Base-by-base conservation (phyloP, 352 stramenopile genomes). In the Thalassiosira oceanica region DNA sequence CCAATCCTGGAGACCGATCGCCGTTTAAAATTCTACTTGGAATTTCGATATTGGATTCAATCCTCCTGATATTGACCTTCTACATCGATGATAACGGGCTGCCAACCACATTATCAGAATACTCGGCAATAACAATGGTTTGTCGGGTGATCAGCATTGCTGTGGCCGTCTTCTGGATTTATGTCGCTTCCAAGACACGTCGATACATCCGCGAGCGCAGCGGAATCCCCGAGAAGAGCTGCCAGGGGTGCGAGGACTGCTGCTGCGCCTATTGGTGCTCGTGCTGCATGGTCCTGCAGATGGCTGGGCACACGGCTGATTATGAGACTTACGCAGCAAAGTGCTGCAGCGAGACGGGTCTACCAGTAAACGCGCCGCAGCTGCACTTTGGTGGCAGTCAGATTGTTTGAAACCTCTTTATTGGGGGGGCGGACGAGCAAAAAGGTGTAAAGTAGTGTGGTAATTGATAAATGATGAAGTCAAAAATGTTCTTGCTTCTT, bases 271-370 rank as follows among this genome's bases (percentile, higher is more conserved):
- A 62, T 26, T 80, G 80, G 54, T 84, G 68, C 37, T 80, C 83
- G 53, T 67, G 68, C 16, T 83, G 73, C 67, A 57, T 63, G 1
- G 82, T 91, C 44, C 71, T 53, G 31, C 83, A 91, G 44, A 86
- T 91, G 75, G 74, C 56, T 35, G 54, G 83, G 28, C 83, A 91
- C 43, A 87, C 80, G 28, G 73, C 66, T 24, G 69, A 77, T 29
- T 89, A 83, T 57, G 55, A 79, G 21, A 62, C 77, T 20, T 74
- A 71, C 39, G 36, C 33, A 16, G 74, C 52, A 18, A 57, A 42
- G 13, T 80, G 61, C 24, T 80, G 68, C 20, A 61, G 56, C 2
- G 43, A 42, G 15, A 77, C 76, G 28, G 71, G 70, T 8, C 50
- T 84, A 16, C 68, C 62, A 4, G 31, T n/a, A 37, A 37, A n/a